Base-by-base conservation (phyloP, 2,329 filamentous ascomycete species). In the Penicillium carneum region DNA sequence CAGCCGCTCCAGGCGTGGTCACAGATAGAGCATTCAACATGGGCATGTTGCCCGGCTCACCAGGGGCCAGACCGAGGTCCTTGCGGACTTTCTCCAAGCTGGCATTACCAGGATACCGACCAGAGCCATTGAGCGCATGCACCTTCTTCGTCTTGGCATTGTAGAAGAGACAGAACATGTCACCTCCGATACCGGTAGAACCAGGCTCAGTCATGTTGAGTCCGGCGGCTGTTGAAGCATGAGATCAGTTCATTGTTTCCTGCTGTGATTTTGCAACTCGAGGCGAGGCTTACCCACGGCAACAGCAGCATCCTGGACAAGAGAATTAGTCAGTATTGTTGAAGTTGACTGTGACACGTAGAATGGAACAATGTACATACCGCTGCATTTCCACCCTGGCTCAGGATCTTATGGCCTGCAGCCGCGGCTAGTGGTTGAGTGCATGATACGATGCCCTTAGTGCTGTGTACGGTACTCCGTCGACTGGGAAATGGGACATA, bases 121-220 rank as follows among this genome's bases (percentile, higher is more conserved):
- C 95, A 1, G 93, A 97, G 20, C 93, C 95, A 77, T 99, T 99
- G 77, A 98, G 82, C 10, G 93, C 91, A 57, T 88, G 89, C 9
- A 98, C 89, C 65, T 90, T 90, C 73, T 90, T 90, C 0, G 89
- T 91, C 69, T 89, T 86, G 43, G 92, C 92, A 74, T 96, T 87
- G 81, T 94, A 98, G 83, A 87, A 97, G 38, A 98, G 86, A 77
- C 93, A 93, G 80, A 98, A 99, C 88, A 97, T 93, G 79, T 99
- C 95, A 64, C 95, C 95, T 59, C 95, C 95, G 62, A 99, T 97
- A 42, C 95, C 95, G 0, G 95, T 98, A 6, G 91, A 95, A 61
- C 88, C 88, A 8, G 95, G 95, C 75, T 99, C 95, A 0, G 94
- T 97, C 74, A 98, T 86, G 79, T 97, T 98, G 59, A 99, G 83